Evolutionary conservation across 495 filamentous ascomycete genomes (phyloP).

Genomic region (Tuber aestivum): DNA sequence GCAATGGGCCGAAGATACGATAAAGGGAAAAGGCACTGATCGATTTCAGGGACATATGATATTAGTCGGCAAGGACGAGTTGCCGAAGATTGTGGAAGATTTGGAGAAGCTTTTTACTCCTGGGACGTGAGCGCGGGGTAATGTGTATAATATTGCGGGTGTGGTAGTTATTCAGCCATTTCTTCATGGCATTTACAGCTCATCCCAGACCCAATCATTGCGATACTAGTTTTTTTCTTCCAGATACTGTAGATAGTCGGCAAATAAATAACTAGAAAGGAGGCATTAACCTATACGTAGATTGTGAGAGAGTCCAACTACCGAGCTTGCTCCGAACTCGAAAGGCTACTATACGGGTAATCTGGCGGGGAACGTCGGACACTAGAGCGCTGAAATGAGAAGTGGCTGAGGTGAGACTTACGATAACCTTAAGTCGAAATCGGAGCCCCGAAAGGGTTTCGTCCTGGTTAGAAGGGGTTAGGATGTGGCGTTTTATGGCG

Average conservation of each 20-base stretch:
- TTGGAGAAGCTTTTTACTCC: constrained; percentile 22
- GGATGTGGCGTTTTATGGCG: too few species aligned
- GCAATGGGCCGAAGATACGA: not conserved
- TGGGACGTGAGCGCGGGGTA: not conserved
- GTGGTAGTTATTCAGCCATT: not conserved
- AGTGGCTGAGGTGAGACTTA: not conserved
- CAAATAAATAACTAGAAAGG: not conserved
- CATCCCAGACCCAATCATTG: not conserved
- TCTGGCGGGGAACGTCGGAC: not conserved
- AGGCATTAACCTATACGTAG: not conserved
- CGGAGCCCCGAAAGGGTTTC: not conserved
- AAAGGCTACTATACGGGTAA: not conserved
- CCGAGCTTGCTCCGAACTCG: not conserved
- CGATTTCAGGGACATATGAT: constrained; percentile 53
- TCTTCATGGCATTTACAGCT: not conserved
- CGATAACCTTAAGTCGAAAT: not conserved
- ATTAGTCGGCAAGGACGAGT: constrained; percentile 63
- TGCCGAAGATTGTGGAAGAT: constrained; percentile 42
- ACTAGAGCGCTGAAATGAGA: not conserved
- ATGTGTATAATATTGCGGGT: not conserved
- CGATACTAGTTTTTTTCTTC: not conserved
- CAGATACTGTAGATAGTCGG: not conserved
- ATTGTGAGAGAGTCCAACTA: not conserved
- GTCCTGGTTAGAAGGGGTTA: too few species aligned
- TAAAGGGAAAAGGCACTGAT: not conserved